Evolutionary conservation across 2,329 filamentous ascomycete genomes (phyloP), one percentile per base, ranked within the genome.

Genomic region (Xylaria multiplex): DNA sequence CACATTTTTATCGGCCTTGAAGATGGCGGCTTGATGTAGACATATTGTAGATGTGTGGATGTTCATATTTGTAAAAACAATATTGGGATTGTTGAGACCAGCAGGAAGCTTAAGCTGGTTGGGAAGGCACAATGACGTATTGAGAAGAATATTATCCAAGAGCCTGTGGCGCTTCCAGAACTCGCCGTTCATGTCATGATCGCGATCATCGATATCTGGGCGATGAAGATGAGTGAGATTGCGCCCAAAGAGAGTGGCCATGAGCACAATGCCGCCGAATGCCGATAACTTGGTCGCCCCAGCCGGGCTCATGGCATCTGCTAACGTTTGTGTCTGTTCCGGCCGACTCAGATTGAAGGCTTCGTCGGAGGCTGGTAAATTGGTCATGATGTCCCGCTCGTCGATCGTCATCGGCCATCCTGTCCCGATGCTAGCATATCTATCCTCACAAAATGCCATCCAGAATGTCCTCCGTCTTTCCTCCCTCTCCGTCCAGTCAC

Each of bases 391-490:
- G 81, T 99, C 96, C 76, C 86, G 88, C 80, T 99, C 96, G 70
- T 98, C 95, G 61, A 98, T 88, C 0, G 87, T 89, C 92, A 98
- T 95, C 0, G 96, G 96, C 96, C 96, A 98, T 6, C 96, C 96
- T 2, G 96, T 98, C 40, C 96, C 96, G 63, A 97, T 96, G 74
- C 93, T 97, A 6, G 93, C 92, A 79, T 97, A 98, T 59, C 96
- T 88, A 75, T 98, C 96, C 69, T 93, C 83, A 72, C 91, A 93
- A 75, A 97, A 98, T 3, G 91, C 88, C 88, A 96, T 91, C 96
- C 96, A 99, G 72, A 98, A 98, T 0, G 93, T 97, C 70, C 96
- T 86, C 59, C 96, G 86, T 71, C 96, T 86, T 77, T 99, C 96
- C 80, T 98, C 96, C 62, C 88, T 86, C 77, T 98, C 96, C 0